Evolutionary conservation across 2,329 filamentous ascomycete genomes (phyloP).

Genomic region (Dactylellina drechsleri): DNA sequence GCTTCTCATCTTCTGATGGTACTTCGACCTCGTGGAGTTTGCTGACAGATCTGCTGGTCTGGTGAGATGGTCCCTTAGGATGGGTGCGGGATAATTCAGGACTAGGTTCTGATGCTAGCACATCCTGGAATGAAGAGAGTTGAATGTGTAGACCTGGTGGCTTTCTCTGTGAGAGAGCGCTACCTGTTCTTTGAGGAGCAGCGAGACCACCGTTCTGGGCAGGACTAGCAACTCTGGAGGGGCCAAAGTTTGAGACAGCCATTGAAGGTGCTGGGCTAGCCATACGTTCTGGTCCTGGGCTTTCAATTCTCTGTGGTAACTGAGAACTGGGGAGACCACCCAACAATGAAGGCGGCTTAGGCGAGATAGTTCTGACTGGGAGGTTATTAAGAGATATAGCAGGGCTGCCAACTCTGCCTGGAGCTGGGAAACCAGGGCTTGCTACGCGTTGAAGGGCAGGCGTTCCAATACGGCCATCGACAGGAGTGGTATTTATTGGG

Average conservation of each 20-base stretch:
- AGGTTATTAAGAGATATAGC: slow-evolving; percentile 39
- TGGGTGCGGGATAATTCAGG: slow-evolving; percentile 39
- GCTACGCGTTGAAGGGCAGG: slow-evolving; percentile 46
- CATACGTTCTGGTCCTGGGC: slow-evolving; percentile 49
- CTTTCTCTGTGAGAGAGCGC: slow-evolving; percentile 52
- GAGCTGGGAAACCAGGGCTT: slow-evolving; percentile 44
- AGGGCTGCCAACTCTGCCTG: slow-evolving; percentile 50
- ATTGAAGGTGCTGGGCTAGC: slow-evolving; percentile 48
- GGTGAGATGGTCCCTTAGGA: slow-evolving; percentile 41
- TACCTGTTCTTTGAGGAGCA: slow-evolving; percentile 47
- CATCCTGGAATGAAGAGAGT: slow-evolving; percentile 50
- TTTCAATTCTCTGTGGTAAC: slow-evolving; percentile 39
- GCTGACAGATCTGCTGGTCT: slow-evolving; percentile 50
- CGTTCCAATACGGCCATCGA: slow-evolving; percentile 49
- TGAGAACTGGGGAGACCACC: slow-evolving; percentile 12
- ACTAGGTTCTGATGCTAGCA: slow-evolving; percentile 48
- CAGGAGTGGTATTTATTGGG: slow-evolving; percentile 51
- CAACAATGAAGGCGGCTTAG: slow-evolving; percentile 28
- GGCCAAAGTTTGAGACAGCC: slow-evolving; percentile 34
- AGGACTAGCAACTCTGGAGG: slow-evolving; percentile 48
- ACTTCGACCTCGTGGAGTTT: slow-evolving; percentile 51
- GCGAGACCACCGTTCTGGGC: slow-evolving; percentile 42
- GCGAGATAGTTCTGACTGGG: slow-evolving; percentile 42
- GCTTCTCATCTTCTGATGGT: slow-evolving; percentile 33
- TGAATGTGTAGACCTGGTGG: slow-evolving; percentile 52